Evolutionary conservation across 441 rosid species (phyloP).

Genomic region (Macaranga tanarius): DNA sequence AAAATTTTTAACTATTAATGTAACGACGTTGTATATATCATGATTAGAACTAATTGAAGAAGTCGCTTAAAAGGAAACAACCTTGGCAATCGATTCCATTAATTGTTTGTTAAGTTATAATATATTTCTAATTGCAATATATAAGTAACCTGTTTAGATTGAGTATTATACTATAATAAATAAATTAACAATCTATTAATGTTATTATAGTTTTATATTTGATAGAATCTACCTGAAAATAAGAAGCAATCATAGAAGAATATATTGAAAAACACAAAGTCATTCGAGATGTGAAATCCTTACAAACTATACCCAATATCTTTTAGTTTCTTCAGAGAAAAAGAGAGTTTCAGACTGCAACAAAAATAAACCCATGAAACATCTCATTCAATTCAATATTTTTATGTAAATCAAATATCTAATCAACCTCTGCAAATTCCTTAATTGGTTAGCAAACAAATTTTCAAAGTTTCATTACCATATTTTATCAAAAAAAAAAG

Average conservation of each 20-base stretch:
- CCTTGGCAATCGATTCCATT: too few species aligned
- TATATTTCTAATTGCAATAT: too few species aligned
- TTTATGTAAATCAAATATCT: constrained; percentile 23
- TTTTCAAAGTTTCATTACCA: constrained; percentile 27
- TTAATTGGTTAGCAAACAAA: constrained; percentile 32
- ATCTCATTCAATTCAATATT: constrained; percentile 31
- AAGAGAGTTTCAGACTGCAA: constrained; percentile 29
- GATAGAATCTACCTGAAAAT: constrained; percentile 41
- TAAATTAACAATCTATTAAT: background rate
- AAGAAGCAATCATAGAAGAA: constrained; percentile 47
- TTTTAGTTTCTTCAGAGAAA: constrained; percentile 11
- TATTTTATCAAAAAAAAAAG: background rate
- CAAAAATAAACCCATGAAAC: constrained; percentile 37
- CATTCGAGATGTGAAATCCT: constrained; percentile 34
- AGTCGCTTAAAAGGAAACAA: too few species aligned
- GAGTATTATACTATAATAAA: too few species aligned
- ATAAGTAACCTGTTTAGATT: too few species aligned
- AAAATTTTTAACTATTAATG: too few species aligned
- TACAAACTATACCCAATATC: constrained; percentile 15
- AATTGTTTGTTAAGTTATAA: too few species aligned
- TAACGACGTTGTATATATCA: too few species aligned
- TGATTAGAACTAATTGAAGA: too few species aligned
- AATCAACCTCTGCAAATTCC: constrained; percentile 22
- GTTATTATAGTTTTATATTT: background rate
- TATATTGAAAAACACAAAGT: constrained; percentile 48